phyloP scores from a whole-genome alignment of 345 rosid genomes.

The Salix arbutifolia region DNA sequence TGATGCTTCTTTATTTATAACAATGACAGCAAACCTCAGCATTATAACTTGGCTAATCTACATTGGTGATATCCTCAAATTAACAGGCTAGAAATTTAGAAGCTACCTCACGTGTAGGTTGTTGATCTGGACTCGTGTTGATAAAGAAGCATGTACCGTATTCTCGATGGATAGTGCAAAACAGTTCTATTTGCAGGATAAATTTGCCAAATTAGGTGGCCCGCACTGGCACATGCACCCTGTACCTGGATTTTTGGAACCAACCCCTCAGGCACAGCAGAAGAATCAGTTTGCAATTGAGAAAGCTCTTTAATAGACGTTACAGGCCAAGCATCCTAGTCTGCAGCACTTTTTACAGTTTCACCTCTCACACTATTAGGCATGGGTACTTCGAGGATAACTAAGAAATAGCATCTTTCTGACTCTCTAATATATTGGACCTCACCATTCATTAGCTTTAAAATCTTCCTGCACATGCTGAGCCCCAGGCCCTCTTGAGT shows the following conservation, averaged over 20 bases:
- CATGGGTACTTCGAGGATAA: slow-evolving; percentile 63
- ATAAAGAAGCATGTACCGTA: not conserved
- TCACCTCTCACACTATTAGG: slow-evolving; percentile 3
- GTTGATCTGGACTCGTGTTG: not conserved
- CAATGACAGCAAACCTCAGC: not conserved
- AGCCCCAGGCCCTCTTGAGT: slow-evolving; percentile 87
- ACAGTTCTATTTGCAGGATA: not conserved
- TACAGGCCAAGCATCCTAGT: slow-evolving; percentile 18
- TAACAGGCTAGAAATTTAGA: not conserved
- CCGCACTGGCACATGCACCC: slow-evolving; percentile 4
- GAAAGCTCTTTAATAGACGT: slow-evolving; percentile 3
- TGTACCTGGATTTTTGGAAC: slow-evolving; percentile 15
- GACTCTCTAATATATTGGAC: slow-evolving; percentile 85
- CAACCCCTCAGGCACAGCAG: not conserved
- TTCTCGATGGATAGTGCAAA: not conserved
- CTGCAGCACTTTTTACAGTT: slow-evolving; percentile 20
- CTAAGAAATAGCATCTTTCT: slow-evolving; percentile 69
- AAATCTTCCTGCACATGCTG: slow-evolving; percentile 86
- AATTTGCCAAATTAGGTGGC: slow-evolving; percentile 11
- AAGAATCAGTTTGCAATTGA: slow-evolving; percentile 14
- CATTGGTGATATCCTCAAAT: not conserved
- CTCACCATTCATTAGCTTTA: slow-evolving; percentile 85
- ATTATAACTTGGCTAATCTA: not conserved
- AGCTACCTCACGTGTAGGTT: not conserved
- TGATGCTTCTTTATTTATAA: not conserved